Base-by-base conservation (phyloP, 192 early-diverging fungal species). In the Powellomyces hirtus region DNA sequence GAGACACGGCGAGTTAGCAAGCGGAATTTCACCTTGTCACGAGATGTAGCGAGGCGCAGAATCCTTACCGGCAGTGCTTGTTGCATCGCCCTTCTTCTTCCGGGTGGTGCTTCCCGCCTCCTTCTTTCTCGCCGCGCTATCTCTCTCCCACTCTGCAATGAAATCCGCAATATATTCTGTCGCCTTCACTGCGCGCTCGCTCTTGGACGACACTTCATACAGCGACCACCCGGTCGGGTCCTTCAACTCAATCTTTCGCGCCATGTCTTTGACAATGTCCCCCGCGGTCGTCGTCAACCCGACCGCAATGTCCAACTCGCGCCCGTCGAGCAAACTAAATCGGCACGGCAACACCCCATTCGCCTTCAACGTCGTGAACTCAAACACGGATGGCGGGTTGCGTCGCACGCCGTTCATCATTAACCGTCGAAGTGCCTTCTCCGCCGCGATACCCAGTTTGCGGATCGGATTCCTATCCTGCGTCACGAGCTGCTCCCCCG, bases 91-190 rank as follows among this genome's bases (percentile, higher is more conserved):
- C 56, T 69, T 69, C 34, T 66, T 66, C 58, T 60, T 69, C 33
- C 40, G 30, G 24, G 46, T 45, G 16, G 57, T 60, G 22, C 20
- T 58, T 13, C 18, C 62, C 18, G 62, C 8, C n/a, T 74, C 55
- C 49, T 73, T 71, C 72, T 77, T 81, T 40, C 51, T 51, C 20
- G 55, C n/a, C 7, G 31, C 40, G 0, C 16, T 42, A 35, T 74
- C 73, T 36, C 68, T 77, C 49, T 84, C 83, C 74, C 74, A 68
- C 5, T 44, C 56, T 2, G 72, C 50, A 18, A 85, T 37, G 58
- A 83, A 60, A 66, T 85, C 83, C 14, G 72, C 57, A 24, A 85
- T 61, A 52, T 84, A 85, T n/a, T 85, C 83, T 4, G 69, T 75
- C n/a, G 79, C 75, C 59, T 79, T 80, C 18, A 85, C 57, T 11